Conservation (phyloP, 2,329 filamentous ascomycete species). For the Gaeumannomyces tritici region DNA sequence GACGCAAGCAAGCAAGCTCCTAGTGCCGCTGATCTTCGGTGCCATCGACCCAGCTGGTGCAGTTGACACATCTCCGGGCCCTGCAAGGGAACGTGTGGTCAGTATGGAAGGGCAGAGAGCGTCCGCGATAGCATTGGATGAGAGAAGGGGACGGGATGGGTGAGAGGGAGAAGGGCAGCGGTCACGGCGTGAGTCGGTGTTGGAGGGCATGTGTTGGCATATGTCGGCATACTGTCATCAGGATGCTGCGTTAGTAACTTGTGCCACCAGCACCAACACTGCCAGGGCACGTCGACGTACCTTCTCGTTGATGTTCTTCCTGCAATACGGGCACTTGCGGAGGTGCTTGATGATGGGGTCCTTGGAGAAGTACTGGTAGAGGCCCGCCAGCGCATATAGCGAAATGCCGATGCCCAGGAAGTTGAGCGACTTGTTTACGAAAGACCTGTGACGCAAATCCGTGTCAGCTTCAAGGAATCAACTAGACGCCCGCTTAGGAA, state of each 20-base stretch:
- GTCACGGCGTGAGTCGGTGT: not conserved
- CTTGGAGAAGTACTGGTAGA: constrained; percentile 50
- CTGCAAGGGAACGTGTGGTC: constrained; percentile 10
- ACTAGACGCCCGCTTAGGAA: not conserved
- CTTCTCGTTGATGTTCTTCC: constrained; percentile 53
- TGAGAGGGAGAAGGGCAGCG: not conserved
- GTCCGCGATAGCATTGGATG: too few species aligned
- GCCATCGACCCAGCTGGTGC: constrained; percentile 42
- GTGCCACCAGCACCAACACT: not conserved
- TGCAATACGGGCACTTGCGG: constrained; percentile 59
- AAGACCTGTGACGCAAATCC: constrained; percentile 30
- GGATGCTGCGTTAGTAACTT: not conserved
- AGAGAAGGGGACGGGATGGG: not conserved
- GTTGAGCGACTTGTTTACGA: constrained; percentile 54
- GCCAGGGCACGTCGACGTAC: constrained; percentile 22
- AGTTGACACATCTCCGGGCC: constrained; percentile 36
- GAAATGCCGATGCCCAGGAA: constrained; percentile 57
- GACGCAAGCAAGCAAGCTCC: not conserved
- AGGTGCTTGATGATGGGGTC: constrained; percentile 64
- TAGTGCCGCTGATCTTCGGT: constrained; percentile 26
- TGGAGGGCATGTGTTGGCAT: not conserved
- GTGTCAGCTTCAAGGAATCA: not conserved
- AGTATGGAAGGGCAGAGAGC: not conserved
- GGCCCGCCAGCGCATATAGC: constrained; percentile 52
- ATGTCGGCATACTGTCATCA: not conserved